Base-by-base conservation (phyloP, 2,329 filamentous ascomycete species). In the Fusarium nurragi region DNA sequence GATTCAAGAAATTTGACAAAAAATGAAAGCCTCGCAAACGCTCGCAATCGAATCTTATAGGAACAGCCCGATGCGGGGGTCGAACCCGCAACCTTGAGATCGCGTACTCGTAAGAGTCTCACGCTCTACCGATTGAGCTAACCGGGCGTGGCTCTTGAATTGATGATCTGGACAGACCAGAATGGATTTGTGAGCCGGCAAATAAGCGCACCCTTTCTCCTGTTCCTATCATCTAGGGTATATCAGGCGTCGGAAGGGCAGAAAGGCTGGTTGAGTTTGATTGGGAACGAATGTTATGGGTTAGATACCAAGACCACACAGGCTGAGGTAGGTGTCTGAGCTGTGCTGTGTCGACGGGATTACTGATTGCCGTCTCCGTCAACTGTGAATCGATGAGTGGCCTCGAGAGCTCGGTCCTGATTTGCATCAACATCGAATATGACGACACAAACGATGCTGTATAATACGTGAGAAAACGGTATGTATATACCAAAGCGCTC, bases 81-180 rank as follows among this genome's bases (percentile, higher is more conserved):
- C 81, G 81, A 84, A 85, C 84, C 81, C 81, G 79, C 80, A 83
- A 79, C 81, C 81, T 84, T 83, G 79, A 84, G 82, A 83, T 83
- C 47, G 72, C 54, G 72, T 65, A 71, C 72, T 72, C 70, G 13
- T 84, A 83, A 84, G 86, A 88, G 86, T 88, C 86, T 87, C 82
- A 88, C 86, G 86, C 86, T 88, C 86, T 88, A 88, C 71, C 72
- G 72, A 74, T 74, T 73, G 71, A 74, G 69, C 71, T 72, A 73
- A 71, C 69, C 71, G 77, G 74, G 75, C 74, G 76, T 76, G 76
- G 49, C 56, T 61, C 49, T 56, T 28, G 16, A 34, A 34, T 34
- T 34, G 32, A 34, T 34, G 32, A 34, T 11, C 9, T 34, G 4
- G 3, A 8, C 3, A 11, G 12, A 8, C 9, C 32, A 34, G 32